A percentile compares a stretch with the other conserved stretches of the same genome.
These are phyloP conservation scores for Rhizopogon roseolus DNA, from an alignment of 768 basidiomycete genomes.

Conservation along the genomic window DNA sequence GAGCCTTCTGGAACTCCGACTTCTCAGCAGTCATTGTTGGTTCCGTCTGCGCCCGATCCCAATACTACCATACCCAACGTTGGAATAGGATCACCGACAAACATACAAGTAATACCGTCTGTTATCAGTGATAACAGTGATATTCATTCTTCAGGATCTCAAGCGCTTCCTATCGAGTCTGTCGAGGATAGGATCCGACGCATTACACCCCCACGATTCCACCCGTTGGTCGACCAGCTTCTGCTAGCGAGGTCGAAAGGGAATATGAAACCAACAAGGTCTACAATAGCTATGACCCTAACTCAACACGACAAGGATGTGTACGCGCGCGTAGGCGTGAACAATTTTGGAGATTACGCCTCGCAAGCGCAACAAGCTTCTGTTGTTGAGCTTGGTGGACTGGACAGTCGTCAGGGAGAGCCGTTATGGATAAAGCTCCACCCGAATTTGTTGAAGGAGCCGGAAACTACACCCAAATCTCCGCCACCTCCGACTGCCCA, in stretches of 20 bases:
- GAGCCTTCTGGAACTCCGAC: neutral
- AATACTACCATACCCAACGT: neutral
- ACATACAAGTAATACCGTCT: neutral
- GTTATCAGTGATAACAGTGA: slow-evolving; percentile 2
- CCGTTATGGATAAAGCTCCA: slow-evolving; percentile 24
- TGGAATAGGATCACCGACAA: neutral
- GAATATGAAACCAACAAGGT: slow-evolving; percentile 30
- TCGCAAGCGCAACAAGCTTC: slow-evolving; percentile 22
- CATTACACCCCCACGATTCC: slow-evolving; percentile 26
- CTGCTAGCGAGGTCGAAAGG: slow-evolving; percentile 25
- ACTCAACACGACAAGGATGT: slow-evolving; percentile 17
- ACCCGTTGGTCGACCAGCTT: slow-evolving; percentile 19
- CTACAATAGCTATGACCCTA: slow-evolving; percentile 33
- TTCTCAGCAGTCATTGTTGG: neutral
- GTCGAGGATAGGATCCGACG: slow-evolving; percentile 5
- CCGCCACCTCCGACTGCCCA: too few relatives aligned
- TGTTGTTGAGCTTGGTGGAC: slow-evolving; percentile 20
- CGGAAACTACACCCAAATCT: slow-evolving; percentile 11
- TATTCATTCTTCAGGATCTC: slow-evolving; percentile 1
- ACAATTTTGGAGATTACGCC: slow-evolving; percentile 20
- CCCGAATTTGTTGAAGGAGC: slow-evolving; percentile 5
- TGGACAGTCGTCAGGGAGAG: neutral
- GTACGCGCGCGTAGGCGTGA: slow-evolving; percentile 22
- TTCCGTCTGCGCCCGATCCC: neutral
- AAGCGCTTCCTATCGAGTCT: neutral